Conservation (phyloP, 2,329 filamentous ascomycete species). For the Diplodia scrobiculata region DNA sequence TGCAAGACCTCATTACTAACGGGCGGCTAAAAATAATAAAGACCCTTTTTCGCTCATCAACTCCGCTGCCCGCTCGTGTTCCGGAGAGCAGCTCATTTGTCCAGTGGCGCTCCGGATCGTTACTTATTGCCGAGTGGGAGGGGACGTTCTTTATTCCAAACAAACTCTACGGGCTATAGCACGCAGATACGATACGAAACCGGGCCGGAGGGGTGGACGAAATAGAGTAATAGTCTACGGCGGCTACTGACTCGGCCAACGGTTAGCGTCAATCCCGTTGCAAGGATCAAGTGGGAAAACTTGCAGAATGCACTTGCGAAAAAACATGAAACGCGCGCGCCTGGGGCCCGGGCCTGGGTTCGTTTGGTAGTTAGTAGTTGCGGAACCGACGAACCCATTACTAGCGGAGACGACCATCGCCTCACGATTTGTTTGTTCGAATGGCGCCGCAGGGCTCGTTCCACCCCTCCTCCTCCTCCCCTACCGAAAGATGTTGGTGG, state of each 20-base stretch:
- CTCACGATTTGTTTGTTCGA: neutral
- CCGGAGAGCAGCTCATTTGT: too few species aligned
- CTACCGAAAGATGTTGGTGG: too few species aligned
- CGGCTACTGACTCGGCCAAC: neutral
- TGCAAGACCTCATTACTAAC: too few species aligned
- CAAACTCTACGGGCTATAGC: neutral
- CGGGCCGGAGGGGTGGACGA: neutral
- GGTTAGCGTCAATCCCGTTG: neutral
- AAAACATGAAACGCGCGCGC: neutral
- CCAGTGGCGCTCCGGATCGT: too few species aligned
- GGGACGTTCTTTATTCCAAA: neutral
- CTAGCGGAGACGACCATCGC: constrained; percentile 4
- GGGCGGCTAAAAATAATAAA: too few species aligned
- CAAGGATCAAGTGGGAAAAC: neutral
- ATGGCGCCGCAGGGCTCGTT: too few species aligned
- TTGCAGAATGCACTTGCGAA: neutral
- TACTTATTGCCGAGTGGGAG: too few species aligned
- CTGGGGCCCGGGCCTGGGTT: neutral
- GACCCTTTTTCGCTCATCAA: too few species aligned
- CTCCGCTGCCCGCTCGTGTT: too few species aligned
- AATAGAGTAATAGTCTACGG: neutral
- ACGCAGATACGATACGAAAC: neutral
- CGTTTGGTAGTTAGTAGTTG: neutral
- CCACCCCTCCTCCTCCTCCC: too few species aligned
- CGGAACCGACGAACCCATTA: neutral